Evolutionary conservation across 306 rosid genomes (phyloP), one percentile per base, ranked within the genome.

Genomic region (Senna siamea): DNA sequence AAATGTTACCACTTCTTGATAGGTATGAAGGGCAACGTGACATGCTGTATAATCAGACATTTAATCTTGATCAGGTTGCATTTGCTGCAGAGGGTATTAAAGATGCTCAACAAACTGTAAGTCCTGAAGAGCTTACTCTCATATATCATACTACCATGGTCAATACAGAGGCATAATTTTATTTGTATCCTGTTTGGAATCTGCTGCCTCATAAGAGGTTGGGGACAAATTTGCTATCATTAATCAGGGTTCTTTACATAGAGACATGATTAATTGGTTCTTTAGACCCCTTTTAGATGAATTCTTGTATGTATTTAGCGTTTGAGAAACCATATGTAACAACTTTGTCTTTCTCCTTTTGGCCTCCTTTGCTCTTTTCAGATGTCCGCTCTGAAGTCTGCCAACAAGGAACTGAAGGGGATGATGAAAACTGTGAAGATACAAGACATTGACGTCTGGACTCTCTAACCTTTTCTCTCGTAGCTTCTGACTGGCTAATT

Each of bases 21-120:
- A 93, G 98, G 97, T 94, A 94, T 84, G 99, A 92, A 86, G 99
- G 98, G 50, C 99, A 94, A 52, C 96, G 96, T 26, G 99, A 94
- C 80, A 88, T 90, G 98, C 83, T 94, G 64, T 92, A 90, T 78
- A 92, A 88, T 84, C 99, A 94, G 92, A 94, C 99, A 6, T 94
- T 88, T 73, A 94, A 94, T 82, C 96, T 94, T 2, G 99, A 94
- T 78, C 99, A 95, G 87, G 99, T 95, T 82, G 84, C 93, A 70
- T 95, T 92, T 72, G 99, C 98, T 59, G 12, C 99, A 0, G 99
- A 95, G 82, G 97, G 96, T 64, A 84, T 92, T 22, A 95, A 90
- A 85, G 99, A 95, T 77, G 96, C 99, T 77, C 96, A 95, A 71
- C 96, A 95, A 86, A 95, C 99, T 47, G 99, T 94, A 86, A 56